Percentiles rank a stretch among this genome's conserved stretches.
Conservation (phyloP, 192 early-diverging fungal species). For the Podila epicladia region DNA sequence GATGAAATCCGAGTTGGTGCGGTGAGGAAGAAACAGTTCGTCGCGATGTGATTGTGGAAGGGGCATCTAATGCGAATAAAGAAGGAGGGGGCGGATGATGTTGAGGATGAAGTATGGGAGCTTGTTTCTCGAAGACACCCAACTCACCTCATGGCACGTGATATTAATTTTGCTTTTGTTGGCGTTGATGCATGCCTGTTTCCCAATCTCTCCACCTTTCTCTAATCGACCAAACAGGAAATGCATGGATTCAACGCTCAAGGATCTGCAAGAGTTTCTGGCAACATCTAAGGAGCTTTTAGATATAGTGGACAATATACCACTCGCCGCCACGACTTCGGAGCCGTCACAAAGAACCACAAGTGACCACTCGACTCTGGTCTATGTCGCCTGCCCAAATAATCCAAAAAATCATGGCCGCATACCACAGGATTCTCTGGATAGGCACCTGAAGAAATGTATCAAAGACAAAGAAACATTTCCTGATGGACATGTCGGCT, state of each 20-base stretch:
- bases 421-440: background rate
- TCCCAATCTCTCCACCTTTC: background rate
- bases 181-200: no score
- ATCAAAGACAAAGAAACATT: background rate
- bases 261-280: background rate
- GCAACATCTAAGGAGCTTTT: background rate
- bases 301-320: background rate
- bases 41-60: background rate
- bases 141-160: background rate
- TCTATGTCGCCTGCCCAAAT: background rate
- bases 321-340: no score
- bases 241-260: background rate
- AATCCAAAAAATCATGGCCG: background rate
- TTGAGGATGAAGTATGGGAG: background rate
- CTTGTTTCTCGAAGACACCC: background rate
- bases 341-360: background rate
- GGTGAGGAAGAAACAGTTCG: background rate
- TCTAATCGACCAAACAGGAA: background rate
- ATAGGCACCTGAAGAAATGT: background rate
- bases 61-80: background rate
- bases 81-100: background rate
- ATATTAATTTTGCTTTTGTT: background rate
- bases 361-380: background rate
- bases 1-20: constrained; percentile 1
- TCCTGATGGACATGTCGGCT: background rate